Base-by-base conservation (phyloP, 768 basidiomycete species). In the Russula lepida region DNA sequence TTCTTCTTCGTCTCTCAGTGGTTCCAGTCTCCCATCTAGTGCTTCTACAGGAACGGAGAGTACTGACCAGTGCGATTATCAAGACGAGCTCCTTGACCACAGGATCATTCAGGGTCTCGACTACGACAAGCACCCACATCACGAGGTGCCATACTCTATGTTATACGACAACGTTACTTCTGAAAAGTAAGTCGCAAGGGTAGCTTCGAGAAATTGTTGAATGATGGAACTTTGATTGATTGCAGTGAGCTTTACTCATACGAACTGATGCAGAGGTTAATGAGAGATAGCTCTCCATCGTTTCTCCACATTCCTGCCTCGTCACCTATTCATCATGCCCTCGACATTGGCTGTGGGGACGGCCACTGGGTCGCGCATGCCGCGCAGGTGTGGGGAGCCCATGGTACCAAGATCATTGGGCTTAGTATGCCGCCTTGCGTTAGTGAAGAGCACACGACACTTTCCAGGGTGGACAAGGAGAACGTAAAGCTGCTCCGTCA, bases 281-380 rank as follows among this genome's bases (percentile, higher is more conserved):
- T 75, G 47, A 73, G 75, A 6, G 75, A 74, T 2, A 77, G 76
- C 5, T 78, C 79, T 0, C 88, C 88, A 0, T 81, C 83, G 0
- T 90, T 92, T 67, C 76, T 81, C 59, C 72, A 79, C 60, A 80
- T 64, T 43, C 66, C 78, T 62, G 69, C 75, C 37, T 75, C 76
- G 25, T 72, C 72, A n/a, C 75, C 77, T 0, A 85, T 88, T 1
- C 68, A 71, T 1, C 73, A 75, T 13, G 83, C 86, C 25, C 78
- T 92, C 7, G 89, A 92, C 67, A 72, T 92, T 13, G 90, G 90
- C 2, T 91, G 88, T 69, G 89, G 90, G 12, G 66, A 79, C 50
- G 88, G 89, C 0, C 68, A 79, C 51, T 92, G 90, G 90, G 75
- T 84, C 6, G 60, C 82, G 0, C 76, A 84, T 51, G 84, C 88